These are phyloP conservation scores for Murraya paniculata DNA, from an alignment of 345 rosid species.

Conservation along the genomic window DNA sequence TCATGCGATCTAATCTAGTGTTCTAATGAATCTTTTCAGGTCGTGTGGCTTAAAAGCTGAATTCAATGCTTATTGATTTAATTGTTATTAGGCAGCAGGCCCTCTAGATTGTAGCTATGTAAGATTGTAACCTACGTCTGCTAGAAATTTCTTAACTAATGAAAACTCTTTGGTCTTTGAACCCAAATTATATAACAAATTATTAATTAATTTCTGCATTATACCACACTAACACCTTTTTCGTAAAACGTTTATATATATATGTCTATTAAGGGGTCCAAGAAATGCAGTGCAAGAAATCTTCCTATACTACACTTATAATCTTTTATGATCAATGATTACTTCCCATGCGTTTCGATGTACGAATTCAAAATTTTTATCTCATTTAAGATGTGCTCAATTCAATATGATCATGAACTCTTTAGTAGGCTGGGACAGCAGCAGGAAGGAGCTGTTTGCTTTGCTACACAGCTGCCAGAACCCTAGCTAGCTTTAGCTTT, in stretches of 20 bases:
- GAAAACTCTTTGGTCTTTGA: not conserved
- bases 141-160: not conserved
- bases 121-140: not conserved
- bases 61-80: constrained; percentile 3
- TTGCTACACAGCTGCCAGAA: not conserved
- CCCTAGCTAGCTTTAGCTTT: constrained; percentile 2
- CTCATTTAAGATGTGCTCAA: no score
- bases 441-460: not conserved
- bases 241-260: no score
- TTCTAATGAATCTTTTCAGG: not conserved
- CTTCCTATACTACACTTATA: not conserved
- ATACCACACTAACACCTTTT: not conserved
- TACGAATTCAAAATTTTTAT: not conserved
- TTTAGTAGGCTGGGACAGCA: not conserved
- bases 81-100: not conserved
- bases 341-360: no score
- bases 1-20: constrained; percentile 6
- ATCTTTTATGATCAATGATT: no score
- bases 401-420: not conserved
- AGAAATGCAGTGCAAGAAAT: not conserved
- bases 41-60: not conserved
- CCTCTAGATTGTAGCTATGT: not conserved
- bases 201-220: not conserved
- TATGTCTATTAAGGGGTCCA: not conserved
- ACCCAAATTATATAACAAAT: not conserved